Evolutionary conservation across 345 rosid species (phyloP).

Genomic region (Arabis hirsuta): DNA sequence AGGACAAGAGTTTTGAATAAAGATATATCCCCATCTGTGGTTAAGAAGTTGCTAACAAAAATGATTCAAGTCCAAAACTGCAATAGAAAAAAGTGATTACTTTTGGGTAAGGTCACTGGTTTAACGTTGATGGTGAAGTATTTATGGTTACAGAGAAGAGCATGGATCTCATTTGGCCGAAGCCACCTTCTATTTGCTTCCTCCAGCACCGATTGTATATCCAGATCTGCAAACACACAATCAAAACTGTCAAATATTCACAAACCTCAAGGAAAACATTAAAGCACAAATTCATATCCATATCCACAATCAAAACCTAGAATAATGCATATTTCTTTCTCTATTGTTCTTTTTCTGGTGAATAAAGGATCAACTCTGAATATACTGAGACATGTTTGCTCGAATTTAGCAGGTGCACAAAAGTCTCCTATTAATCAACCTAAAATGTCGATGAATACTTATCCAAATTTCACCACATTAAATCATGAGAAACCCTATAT

Average conservation of each 20-base stretch:
- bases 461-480: neutral
- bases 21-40: neutral
- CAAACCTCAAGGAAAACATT: neutral
- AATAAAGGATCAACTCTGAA: conserved; percentile 1
- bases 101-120: conserved; percentile 78
- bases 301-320: neutral
- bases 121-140: conserved; percentile 73
- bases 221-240: conserved; percentile 65
- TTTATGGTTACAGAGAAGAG: conserved; percentile 77
- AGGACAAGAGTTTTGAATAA: neutral
- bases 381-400: conserved; percentile 11
- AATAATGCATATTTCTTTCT: neutral
- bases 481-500: neutral
- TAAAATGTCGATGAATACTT: neutral
- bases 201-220: conserved; percentile 58
- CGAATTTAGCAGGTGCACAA: neutral
- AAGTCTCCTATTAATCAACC: neutral
- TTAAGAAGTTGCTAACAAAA: neutral
- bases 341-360: neutral
- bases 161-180: conserved; percentile 96
- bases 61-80: neutral
- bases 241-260: neutral
- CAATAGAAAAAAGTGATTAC: conserved; percentile 55
- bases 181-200: conserved; percentile 93
- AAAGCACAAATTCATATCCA: neutral